Percentiles rank a stretch among this genome's conserved stretches.
Conservation (phyloP, 352 stramenopile species). For the Globisporangium emineosum region DNA sequence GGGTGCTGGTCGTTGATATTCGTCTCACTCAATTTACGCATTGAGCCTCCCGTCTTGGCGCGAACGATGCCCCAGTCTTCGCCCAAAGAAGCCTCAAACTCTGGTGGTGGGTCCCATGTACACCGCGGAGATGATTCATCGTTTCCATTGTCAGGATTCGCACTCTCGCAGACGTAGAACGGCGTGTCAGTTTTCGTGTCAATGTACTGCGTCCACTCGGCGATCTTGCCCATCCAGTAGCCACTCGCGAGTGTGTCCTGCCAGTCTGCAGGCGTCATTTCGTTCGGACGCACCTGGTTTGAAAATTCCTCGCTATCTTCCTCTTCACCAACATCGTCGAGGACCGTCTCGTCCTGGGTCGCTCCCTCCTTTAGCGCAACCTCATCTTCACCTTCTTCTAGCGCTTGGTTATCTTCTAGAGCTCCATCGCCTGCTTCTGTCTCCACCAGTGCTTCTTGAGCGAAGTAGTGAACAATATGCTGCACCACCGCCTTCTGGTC, state of each 20-base stretch:
- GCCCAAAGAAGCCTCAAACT: slow-evolving; percentile 66
- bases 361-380: not conserved
- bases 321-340: not conserved
- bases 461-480: slow-evolving; percentile 63
- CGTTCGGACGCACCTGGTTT: slow-evolving; percentile 11
- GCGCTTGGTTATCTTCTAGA: not conserved
- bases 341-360: not conserved
- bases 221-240: slow-evolving; percentile 55
- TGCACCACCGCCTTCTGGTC: slow-evolving; percentile 49
- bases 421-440: not conserved
- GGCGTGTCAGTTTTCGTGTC: slow-evolving; percentile 45
- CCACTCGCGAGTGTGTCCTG: slow-evolving; percentile 27
- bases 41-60: slow-evolving; percentile 8
- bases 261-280: slow-evolving; percentile 43
- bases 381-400: not conserved
- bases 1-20: too few relatives aligned
- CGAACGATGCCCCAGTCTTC: slow-evolving; percentile 59
- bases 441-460: slow-evolving; percentile 31
- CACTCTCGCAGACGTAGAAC: slow-evolving; percentile 37
- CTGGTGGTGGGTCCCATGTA: slow-evolving; percentile 62
- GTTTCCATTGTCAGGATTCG: not conserved
- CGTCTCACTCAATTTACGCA: slow-evolving; percentile 7
- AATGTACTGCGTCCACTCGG: slow-evolving; percentile 78
- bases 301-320: not conserved
- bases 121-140: slow-evolving; percentile 22